Evolutionary conservation across 805 yeast species (phyloP), one percentile per base, ranked within the genome.

Genomic region (Yamadazyma laniorum): DNA sequence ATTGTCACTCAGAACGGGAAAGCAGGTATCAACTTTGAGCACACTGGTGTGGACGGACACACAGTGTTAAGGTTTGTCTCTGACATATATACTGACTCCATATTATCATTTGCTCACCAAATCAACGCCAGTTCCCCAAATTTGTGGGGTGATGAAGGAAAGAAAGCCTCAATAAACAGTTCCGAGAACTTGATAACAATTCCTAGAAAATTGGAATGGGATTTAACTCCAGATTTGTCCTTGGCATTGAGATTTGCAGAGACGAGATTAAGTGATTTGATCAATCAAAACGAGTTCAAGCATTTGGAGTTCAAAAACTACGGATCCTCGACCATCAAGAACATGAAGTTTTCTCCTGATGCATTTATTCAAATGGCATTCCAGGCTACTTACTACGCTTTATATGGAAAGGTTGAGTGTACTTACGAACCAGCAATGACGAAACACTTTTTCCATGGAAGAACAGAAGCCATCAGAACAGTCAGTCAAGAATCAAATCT

Each of bases 351-450:
- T 58, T 85, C 95, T 2, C 97, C 97, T 0, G 97, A 89, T 69
- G 97, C 97, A 0, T 89, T 85, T 63, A 82, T 85, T 26, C 97
- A 89, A 59, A 87, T 89, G 91, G 83, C 89, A 17, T 87, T 88
- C 69, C 96, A 89, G 61, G 86, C 93, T 6, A 88, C 95, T 3
- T 89, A 88, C 60, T 89, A 86, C 55, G 95, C 96, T 0, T 71
- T 89, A 26, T 89, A 89, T 56, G 96, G 97, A 34, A 85, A 85
- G 55, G 91, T 88, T 27, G 97, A 88, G 60, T 85, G 95, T 47
- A 87, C 95, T 5, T 89, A 89, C 58, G 97, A 89, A 63, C 97
- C 97, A 2, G 96, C 96, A 6, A 89, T 89, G 97, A 90, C 96
- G 3, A 89, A 89, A 59, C 70, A 69, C 42, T 89, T 82, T 57